A percentile compares a stretch with the other conserved stretches of the same genome.
phyloP scores from a whole-genome alignment of 495 filamentous ascomycete genomes.

The Elaphomyces granulatus region DNA sequence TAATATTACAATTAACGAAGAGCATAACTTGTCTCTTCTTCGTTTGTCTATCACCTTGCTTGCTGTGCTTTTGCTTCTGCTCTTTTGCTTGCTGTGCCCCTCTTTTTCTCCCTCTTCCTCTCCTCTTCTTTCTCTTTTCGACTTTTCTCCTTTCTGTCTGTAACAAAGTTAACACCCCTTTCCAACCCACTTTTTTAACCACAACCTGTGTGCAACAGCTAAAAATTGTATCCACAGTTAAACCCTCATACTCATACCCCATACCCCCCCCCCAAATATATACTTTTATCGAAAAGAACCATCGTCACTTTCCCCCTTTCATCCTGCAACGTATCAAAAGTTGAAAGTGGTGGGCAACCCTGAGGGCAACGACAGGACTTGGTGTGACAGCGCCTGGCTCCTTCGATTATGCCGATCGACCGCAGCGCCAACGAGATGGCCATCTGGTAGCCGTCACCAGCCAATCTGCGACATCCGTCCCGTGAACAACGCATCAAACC shows the following conservation, averaged over 20 bases:
- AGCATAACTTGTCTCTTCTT: constrained; percentile 1
- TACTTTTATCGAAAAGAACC: too few relatives aligned
- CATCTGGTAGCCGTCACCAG: constrained; percentile 4
- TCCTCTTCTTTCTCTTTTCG: background rate
- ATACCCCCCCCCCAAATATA: too few relatives aligned
- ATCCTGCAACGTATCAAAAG: background rate
- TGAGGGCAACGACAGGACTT: constrained; percentile 1
- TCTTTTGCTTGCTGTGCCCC: background rate
- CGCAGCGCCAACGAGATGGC: constrained; percentile 6
- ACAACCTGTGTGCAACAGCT: too few relatives aligned
- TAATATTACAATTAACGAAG: too few relatives aligned
- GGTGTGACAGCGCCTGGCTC: background rate
- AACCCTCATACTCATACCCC: too few relatives aligned
- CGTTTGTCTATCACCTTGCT: constrained; percentile 6
- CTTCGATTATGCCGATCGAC: constrained; percentile 4
- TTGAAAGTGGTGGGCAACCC: constrained; percentile 1
- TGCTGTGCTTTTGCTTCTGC: constrained; percentile 4
- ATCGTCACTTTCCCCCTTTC: too few relatives aligned
- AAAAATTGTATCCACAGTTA: too few relatives aligned
- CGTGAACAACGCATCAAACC: constrained; percentile 29
- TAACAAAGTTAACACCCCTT: too few relatives aligned
- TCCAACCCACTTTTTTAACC: too few relatives aligned
- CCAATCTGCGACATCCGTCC: constrained; percentile 6
- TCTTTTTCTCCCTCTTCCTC: background rate
- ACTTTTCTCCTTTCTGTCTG: too few relatives aligned